phyloP scores from a whole-genome alignment of 1,139 yeast species.

The Scheffersomyces quercinus region DNA sequence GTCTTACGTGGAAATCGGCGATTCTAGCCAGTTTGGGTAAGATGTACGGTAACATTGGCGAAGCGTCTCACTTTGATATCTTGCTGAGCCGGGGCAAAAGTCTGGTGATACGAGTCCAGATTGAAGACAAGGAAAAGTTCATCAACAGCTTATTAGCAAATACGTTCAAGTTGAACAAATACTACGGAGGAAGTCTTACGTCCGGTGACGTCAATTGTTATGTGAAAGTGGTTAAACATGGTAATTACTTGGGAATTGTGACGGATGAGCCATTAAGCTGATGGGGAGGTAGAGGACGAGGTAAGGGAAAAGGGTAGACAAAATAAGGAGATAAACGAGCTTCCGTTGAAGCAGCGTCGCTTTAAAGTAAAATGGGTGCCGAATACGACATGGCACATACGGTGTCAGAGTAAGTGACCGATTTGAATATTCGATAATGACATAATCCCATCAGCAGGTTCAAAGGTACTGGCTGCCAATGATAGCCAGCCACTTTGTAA shows the following conservation, averaged over 20 bases:
- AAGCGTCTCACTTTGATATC: slow-evolving; percentile 41
- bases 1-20: slow-evolving; percentile 42
- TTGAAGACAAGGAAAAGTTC: slow-evolving; percentile 29
- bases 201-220: slow-evolving; percentile 23
- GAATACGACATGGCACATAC: too few species aligned
- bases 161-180: slow-evolving; percentile 28
- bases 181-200: slow-evolving; percentile 19
- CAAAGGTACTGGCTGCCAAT: too few species aligned
- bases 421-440: too few species aligned
- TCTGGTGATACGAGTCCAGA: slow-evolving; percentile 25
- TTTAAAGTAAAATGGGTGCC: too few species aligned
- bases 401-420: too few species aligned
- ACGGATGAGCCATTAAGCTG: neutral
- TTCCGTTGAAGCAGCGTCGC: too few species aligned
- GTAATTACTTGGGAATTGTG: slow-evolving; percentile 19
- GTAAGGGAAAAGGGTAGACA: too few species aligned
- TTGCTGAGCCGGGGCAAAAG: slow-evolving; percentile 19
- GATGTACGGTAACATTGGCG: slow-evolving; percentile 42
- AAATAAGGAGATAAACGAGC: too few species aligned
- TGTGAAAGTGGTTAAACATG: slow-evolving; percentile 17
- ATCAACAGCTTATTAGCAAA: slow-evolving; percentile 30
- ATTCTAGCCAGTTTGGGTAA: slow-evolving; percentile 31
- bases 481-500: too few species aligned
- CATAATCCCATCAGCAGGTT: too few species aligned
- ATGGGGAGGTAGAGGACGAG: too few species aligned